Conservation (phyloP, 2,329 filamentous ascomycete species). For the Aspergillus alliaceus region DNA sequence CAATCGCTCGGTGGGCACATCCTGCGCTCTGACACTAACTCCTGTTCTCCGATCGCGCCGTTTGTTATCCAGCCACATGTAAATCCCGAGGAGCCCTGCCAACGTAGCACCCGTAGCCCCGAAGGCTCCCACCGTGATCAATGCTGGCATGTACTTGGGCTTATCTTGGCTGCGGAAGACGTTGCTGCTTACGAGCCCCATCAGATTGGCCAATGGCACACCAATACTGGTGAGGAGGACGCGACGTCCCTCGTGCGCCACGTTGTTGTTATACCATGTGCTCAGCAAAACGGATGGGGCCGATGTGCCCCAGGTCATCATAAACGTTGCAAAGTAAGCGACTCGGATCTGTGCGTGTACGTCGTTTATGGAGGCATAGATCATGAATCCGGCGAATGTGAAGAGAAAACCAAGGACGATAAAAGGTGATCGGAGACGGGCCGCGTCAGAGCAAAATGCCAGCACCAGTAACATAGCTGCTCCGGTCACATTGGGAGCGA, state of each 20-base stretch:
- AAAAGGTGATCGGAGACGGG: slow-evolving; percentile 69
- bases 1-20: slow-evolving; percentile 58
- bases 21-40: slow-evolving; percentile 53
- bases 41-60: slow-evolving; percentile 60
- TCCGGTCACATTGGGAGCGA: slow-evolving; percentile 75
- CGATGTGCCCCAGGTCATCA: slow-evolving; percentile 80
- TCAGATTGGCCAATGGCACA: slow-evolving; percentile 73
- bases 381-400: slow-evolving; percentile 75
- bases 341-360: slow-evolving; percentile 61
- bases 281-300: slow-evolving; percentile 68
- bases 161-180: slow-evolving; percentile 65
- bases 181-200: slow-evolving; percentile 70
- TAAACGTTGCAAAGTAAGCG: slow-evolving; percentile 74
- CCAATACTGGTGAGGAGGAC: slow-evolving; percentile 69
- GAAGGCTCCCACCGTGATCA: slow-evolving; percentile 55
- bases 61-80: slow-evolving; percentile 66
- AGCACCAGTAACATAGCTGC: slow-evolving; percentile 71
- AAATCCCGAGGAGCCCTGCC: slow-evolving; percentile 58
- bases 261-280: slow-evolving; percentile 80
- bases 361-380: slow-evolving; percentile 69
- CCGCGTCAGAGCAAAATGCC: slow-evolving; percentile 68
- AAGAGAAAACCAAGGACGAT: slow-evolving; percentile 72
- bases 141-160: slow-evolving; percentile 66
- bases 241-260: slow-evolving; percentile 72
- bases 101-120: slow-evolving; percentile 60